Base-by-base conservation (phyloP, 2,329 filamentous ascomycete species). In the Sporothrix sp. region DNA sequence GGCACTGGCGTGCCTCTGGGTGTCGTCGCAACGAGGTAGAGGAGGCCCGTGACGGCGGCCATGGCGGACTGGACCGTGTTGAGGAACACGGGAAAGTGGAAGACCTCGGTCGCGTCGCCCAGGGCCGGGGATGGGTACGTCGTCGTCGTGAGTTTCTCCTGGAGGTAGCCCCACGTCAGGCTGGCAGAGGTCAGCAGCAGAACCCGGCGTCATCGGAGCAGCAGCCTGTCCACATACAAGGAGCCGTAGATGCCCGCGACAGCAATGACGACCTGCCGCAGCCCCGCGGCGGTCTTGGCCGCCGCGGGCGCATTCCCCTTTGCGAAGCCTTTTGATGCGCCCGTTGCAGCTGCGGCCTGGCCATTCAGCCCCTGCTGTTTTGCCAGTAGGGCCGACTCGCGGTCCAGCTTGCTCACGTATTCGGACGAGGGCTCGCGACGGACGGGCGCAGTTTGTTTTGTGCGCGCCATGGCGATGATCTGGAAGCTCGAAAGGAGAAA, bases 111-210 rank as follows among this genome's bases (percentile, higher is more conserved):
- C 8, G 78, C 51, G 23, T 21, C 18, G 13, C 10, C 46, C 2
- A 52, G 36, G 4, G 37, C 28, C 6, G 66, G 62, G 11, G 82
- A 70, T 52, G 85, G 85, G 68, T 97, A 93, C 7, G 81, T 76
- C 10, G 89, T 97, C 13, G 93, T 98, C 25, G 93, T 97, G 62
- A 98, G 87, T 61, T 93, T 89, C 69, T 98, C 93, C 74, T 98
- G 93, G 54, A 98, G 84, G 58, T 95, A 83, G 21, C 87, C 93
- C 93, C 93, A 98, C 30, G 90, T 94, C 48, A 98, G 72, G 71
- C 91, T 89, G 54, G 14, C 30, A 16, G n/a, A 14, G 14, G 14
- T 20, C 14, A 14, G 7, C 3, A 3, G 6, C 20, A 39, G 5
- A 8, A 20, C 8, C 18, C 11, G 23, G 37, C 10, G 11, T 13